Base-by-base conservation (phyloP, 169 alveolate genomes). In the Plasmodium inui region DNA sequence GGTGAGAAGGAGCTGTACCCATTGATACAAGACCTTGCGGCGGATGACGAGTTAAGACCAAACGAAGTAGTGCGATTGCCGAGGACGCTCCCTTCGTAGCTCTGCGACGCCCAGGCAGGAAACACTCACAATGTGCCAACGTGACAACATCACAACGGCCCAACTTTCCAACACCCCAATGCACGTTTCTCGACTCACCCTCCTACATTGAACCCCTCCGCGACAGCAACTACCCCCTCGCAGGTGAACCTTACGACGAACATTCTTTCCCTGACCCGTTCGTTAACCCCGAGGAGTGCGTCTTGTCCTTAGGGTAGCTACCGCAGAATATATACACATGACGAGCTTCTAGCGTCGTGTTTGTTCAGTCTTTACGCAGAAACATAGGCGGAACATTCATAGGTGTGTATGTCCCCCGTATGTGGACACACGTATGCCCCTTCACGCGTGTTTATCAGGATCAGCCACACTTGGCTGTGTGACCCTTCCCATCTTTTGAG, bases 401-500 rank as follows among this genome's bases (percentile, higher is more conserved):
- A 50, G 61, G 61, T 50, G 22, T 50, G 22, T 10, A 46, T 12
- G 6, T 82, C 37, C 57, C 57, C 3, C 46, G 41, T 55, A 17
- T 46, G 86, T 19, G 12, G 17, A 32, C 39, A 19, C 19, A 82
- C 32, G 3, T 37, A 50, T 46, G 10, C 53, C 46, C 46, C 28
- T 79, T 32, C 53, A 32, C 37, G 6, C 53, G n/a, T 53, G 7
- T 72, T 32, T 71, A 9, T 71, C 72, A 89, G 94, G 50, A 89
- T 89, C 67, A 89, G 94, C 57, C 94, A 89, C 55, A 37, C 94
- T 44, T 89, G 94, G 94, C 19, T 89, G 70, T 89, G 94, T 37
- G 94, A 89, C 70, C 94, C 94, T 19, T 57, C 88, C 32, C 81
- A 34, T 19, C 22, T 79, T 14, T 41, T 89, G 82, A 89, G 55